Conservation (phyloP, 495 filamentous ascomycete species). For the Letharia lupina region DNA sequence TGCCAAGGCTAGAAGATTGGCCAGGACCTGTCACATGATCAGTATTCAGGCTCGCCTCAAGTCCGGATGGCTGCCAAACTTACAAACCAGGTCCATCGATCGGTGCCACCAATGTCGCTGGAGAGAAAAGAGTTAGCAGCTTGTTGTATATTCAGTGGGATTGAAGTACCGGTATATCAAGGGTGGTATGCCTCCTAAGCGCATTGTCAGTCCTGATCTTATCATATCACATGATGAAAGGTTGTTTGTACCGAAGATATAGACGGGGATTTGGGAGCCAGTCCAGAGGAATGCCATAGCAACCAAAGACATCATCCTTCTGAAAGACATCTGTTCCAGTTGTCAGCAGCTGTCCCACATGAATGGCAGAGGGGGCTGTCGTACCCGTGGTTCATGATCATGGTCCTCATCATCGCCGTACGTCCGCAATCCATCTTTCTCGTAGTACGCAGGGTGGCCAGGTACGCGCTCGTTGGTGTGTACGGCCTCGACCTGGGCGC, state of each 20-base stretch:
- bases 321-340: constrained; percentile 44
- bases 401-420: constrained; percentile 43
- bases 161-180: constrained; percentile 44
- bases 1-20: constrained; percentile 57
- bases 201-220: background rate
- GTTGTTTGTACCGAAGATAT: constrained; percentile 41
- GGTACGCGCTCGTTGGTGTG: constrained; percentile 25
- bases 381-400: constrained; percentile 39
- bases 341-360: background rate
- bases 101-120: constrained; percentile 52
- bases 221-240: background rate
- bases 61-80: constrained; percentile 14
- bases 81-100: constrained; percentile 67
- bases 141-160: background rate
- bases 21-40: constrained; percentile 38
- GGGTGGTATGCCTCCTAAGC: constrained; percentile 43
- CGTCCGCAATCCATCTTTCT: constrained; percentile 43
- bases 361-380: background rate
- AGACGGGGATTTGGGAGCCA: constrained; percentile 56
- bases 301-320: constrained; percentile 49
- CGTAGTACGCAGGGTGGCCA: constrained; percentile 39
- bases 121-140: background rate
- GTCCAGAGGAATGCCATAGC: constrained; percentile 62
- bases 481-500: constrained; percentile 2
- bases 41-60: background rate